Evolutionary conservation across 2,329 filamentous ascomycete genomes (phyloP).

Genomic region (Phyllosticta citrichinensis): DNA sequence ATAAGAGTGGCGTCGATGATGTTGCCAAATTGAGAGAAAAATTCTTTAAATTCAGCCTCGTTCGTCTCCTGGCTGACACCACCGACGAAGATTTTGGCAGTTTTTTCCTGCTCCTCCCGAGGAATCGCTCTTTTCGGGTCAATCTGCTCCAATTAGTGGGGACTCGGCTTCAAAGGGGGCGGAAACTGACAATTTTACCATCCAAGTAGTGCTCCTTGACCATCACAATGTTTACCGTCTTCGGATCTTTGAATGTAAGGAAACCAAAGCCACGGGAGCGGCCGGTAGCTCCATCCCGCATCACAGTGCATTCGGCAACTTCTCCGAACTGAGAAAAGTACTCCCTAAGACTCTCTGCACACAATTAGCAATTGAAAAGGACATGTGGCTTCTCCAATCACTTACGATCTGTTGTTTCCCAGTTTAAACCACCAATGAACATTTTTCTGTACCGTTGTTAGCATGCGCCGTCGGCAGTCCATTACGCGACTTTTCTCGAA

Average conservation of each 20-base stretch:
- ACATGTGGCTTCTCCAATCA: constrained; percentile 15
- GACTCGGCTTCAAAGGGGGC: constrained; percentile 12
- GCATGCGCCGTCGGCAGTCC: neutral
- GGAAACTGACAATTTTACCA: constrained; percentile 79
- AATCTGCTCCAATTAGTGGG: constrained; percentile 51
- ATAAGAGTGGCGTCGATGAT: constrained; percentile 96
- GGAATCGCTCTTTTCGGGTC: constrained; percentile 97
- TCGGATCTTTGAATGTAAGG: constrained; percentile 93
- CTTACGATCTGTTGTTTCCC: constrained; percentile 98
- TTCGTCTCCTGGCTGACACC: constrained; percentile 96
- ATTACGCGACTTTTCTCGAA: neutral
- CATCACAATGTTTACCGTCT: constrained; percentile 98
- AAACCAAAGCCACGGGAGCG: constrained; percentile 95
- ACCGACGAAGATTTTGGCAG: constrained; percentile 96
- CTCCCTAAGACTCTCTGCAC: constrained; percentile 80
- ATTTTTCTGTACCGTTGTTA: constrained; percentile 61
- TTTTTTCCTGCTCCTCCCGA: constrained; percentile 94
- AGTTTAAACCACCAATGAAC: constrained; percentile 98
- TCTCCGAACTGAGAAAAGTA: constrained; percentile 98
- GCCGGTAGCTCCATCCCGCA: constrained; percentile 90
- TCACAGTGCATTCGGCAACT: constrained; percentile 96
- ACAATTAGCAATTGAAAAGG: constrained; percentile 18
- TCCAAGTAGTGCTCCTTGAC: constrained; percentile 98
- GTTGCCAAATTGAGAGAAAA: constrained; percentile 92
- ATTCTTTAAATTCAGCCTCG: constrained; percentile 90